Conservation (phyloP, 139 green algal species). For the Pleodorina starrii region DNA sequence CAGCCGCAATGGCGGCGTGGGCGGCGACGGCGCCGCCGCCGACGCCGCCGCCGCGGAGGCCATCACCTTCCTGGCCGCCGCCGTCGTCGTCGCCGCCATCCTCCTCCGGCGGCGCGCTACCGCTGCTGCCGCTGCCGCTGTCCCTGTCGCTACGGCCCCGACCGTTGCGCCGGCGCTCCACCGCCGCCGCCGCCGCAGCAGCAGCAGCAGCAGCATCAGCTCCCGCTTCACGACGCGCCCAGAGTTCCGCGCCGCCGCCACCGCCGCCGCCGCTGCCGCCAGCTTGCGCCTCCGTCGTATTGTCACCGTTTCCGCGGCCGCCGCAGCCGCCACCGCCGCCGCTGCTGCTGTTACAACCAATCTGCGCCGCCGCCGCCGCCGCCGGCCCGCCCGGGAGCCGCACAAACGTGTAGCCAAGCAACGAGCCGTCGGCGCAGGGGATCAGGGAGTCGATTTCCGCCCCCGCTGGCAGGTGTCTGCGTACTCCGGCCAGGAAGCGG, state of each 20-base stretch:
- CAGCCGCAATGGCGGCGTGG: background rate
- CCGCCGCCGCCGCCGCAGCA: background rate
- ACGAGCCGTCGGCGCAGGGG: background rate
- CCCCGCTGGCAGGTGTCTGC: background rate
- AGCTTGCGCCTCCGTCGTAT: background rate
- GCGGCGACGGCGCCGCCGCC: no score
- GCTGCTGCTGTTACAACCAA: no score
- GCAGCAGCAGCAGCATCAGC: background rate
- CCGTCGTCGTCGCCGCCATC: background rate
- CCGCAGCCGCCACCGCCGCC: no score
- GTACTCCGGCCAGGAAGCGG: background rate
- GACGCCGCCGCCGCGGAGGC: no score
- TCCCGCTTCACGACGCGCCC: no score
- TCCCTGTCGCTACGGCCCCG: background rate
- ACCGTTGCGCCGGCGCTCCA: background rate
- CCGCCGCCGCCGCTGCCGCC: background rate
- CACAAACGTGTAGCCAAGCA: slow-evolving; percentile 3
- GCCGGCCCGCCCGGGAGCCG: background rate
- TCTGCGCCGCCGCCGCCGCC: background rate
- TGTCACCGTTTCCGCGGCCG: no score
- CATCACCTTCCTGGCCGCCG: background rate
- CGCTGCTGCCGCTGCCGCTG: background rate
- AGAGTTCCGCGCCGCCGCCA: background rate
- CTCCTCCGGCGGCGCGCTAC: background rate
- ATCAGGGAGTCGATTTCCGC: background rate